Evolutionary conservation across 306 rosid genomes (phyloP).

Genomic region (Quercus rubra): DNA sequence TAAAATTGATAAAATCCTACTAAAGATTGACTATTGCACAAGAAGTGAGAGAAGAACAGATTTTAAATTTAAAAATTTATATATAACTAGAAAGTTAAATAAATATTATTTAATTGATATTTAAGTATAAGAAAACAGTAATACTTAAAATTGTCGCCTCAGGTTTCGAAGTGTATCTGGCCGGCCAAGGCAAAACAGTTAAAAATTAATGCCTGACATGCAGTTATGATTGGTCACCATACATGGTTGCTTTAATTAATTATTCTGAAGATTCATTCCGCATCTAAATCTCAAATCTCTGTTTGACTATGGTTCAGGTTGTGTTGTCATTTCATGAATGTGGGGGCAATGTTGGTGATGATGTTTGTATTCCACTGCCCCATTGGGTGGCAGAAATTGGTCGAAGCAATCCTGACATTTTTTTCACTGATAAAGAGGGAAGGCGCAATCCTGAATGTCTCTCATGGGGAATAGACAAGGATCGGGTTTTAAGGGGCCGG

Average conservation of each 20-base stretch:
- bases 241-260: neutral
- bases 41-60: no score
- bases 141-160: no score
- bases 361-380: slow-evolving; percentile 92
- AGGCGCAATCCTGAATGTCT: slow-evolving; percentile 97
- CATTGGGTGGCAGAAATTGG: slow-evolving; percentile 99
- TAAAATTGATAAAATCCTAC: no score
- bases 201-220: neutral
- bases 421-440: slow-evolving; percentile 95
- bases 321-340: slow-evolving; percentile 97
- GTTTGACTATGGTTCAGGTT: slow-evolving; percentile 49
- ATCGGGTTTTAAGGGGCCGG: slow-evolving; percentile 92
- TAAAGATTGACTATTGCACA: no score
- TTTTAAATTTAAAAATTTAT: no score
- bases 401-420: slow-evolving; percentile 91
- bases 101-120: no score
- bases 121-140: no score
- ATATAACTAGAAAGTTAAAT: no score
- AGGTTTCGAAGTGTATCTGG: no score
- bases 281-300: slow-evolving; percentile 18
- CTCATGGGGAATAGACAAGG: slow-evolving; percentile 96
- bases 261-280: slow-evolving; percentile 22
- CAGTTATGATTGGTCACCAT: neutral
- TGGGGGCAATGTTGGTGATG: slow-evolving; percentile 96
- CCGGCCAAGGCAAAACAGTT: neutral